Evolutionary conservation across 2,329 filamentous ascomycete genomes (phyloP).

Genomic region (Trichoderma cornu-damae): DNA sequence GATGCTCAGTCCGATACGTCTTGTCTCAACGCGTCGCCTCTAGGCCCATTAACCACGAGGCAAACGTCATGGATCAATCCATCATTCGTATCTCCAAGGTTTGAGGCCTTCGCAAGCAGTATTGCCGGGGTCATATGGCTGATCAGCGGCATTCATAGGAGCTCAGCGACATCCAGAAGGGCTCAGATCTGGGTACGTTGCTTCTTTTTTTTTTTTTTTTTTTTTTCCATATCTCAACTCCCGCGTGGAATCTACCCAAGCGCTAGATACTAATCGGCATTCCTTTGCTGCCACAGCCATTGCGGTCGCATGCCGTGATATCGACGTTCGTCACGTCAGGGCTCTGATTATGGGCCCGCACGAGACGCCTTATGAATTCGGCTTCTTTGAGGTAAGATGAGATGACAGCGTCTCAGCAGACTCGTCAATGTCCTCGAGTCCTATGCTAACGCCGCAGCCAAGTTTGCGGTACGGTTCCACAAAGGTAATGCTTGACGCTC

Average conservation of each 20-base stretch:
- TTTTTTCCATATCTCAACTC: too few relatives aligned
- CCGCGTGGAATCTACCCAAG: background rate
- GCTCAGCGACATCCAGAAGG: slow-evolving; percentile 77
- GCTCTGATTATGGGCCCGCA: slow-evolving; percentile 89
- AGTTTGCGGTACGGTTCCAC: slow-evolving; percentile 75
- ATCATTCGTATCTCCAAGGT: slow-evolving; percentile 85
- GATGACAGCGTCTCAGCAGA: background rate
- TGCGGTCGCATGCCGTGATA: slow-evolving; percentile 79
- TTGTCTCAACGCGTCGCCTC: slow-evolving; percentile 6
- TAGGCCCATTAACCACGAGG: slow-evolving; percentile 1
- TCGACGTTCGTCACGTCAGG: slow-evolving; percentile 81
- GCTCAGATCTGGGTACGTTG: slow-evolving; percentile 71
- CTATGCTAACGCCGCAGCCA: slow-evolving; percentile 5
- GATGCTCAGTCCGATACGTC: slow-evolving; percentile 16
- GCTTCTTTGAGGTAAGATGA: slow-evolving; percentile 84
- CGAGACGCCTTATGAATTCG: slow-evolving; percentile 93
- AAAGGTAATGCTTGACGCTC: slow-evolving; percentile 49
- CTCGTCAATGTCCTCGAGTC: background rate
- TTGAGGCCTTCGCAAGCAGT: background rate
- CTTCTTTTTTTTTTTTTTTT: too few relatives aligned
- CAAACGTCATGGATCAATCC: slow-evolving; percentile 60
- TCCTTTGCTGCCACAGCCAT: slow-evolving; percentile 52
- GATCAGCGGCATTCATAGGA: slow-evolving; percentile 51
- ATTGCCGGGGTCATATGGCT: slow-evolving; percentile 2
- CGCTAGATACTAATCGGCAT: background rate